Percentiles rank a stretch among this genome's conserved stretches.
Evolutionary conservation across 768 basidiomycete genomes (phyloP).

Genomic region (Amanita rimosa): DNA sequence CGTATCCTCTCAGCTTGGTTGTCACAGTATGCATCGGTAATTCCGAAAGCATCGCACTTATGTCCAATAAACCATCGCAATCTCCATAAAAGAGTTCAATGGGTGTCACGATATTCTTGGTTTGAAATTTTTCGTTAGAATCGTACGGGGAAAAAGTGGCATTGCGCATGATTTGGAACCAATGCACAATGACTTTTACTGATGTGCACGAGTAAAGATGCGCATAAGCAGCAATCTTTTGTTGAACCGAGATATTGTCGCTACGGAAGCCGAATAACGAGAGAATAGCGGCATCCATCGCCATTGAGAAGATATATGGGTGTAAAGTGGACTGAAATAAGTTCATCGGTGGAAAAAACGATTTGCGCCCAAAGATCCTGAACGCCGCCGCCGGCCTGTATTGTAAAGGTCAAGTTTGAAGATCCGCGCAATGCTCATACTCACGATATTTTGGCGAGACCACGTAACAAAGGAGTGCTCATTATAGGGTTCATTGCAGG

Average conservation of each 20-base stretch:
- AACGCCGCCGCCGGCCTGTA: slow-evolving; percentile 64
- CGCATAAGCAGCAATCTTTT: slow-evolving; percentile 72
- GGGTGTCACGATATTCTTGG: slow-evolving; percentile 69
- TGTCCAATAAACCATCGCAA: slow-evolving; percentile 68
- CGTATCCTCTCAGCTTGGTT: slow-evolving; percentile 43
- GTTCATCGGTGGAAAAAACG: slow-evolving; percentile 68
- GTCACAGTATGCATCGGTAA: slow-evolving; percentile 51
- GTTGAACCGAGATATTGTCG: slow-evolving; percentile 50
- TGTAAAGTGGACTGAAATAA: slow-evolving; percentile 82
- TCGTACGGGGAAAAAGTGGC: slow-evolving; percentile 79
- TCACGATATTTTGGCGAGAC: slow-evolving; percentile 78
- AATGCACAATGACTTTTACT: slow-evolving; percentile 80
- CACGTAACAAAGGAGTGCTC: slow-evolving; percentile 66
- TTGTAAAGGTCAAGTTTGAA: not conserved
- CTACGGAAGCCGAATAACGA: slow-evolving; percentile 73
- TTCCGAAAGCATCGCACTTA: slow-evolving; percentile 60
- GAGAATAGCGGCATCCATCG: slow-evolving; percentile 57
- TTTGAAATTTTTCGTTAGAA: slow-evolving; percentile 53
- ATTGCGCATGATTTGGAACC: slow-evolving; percentile 88
- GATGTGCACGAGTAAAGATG: slow-evolving; percentile 77
- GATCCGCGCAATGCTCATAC: slow-evolving; percentile 11
- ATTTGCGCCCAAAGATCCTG: slow-evolving; percentile 76
- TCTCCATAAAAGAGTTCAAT: slow-evolving; percentile 73
- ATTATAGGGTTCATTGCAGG: slow-evolving; percentile 75
- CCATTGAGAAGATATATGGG: slow-evolving; percentile 63